These are phyloP conservation scores for Verticillium klebahnii DNA, from an alignment of 2,329 filamentous ascomycete species.

Conservation along the genomic window DNA sequence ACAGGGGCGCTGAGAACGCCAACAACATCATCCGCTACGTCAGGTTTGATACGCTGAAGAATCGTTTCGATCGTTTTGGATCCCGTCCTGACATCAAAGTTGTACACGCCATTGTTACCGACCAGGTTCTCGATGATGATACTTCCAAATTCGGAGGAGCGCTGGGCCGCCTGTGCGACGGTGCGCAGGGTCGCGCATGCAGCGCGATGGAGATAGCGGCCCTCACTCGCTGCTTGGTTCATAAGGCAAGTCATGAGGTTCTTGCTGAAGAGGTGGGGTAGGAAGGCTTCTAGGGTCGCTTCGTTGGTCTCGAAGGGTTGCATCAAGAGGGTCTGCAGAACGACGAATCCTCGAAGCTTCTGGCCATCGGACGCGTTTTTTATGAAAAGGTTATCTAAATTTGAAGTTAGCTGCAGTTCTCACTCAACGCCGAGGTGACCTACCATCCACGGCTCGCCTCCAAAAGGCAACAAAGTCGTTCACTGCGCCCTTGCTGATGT, in stretches of 20 bases:
- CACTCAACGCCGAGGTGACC: conserved; percentile 25
- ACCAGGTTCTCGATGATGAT: conserved; percentile 65
- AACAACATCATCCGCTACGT: conserved; percentile 51
- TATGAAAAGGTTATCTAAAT: conserved; percentile 74
- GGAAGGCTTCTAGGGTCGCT: background rate
- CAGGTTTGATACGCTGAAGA: conserved; percentile 53
- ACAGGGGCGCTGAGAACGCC: conserved; percentile 28
- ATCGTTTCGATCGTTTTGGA: conserved; percentile 79
- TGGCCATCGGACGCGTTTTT: conserved; percentile 78
- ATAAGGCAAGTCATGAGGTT: conserved; percentile 79
- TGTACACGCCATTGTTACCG: conserved; percentile 63
- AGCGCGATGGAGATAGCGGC: conserved; percentile 74
- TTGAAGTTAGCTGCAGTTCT: conserved; percentile 17
- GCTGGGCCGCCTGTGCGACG: conserved; percentile 60
- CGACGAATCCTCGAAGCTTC: conserved; percentile 86
- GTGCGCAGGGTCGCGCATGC: conserved; percentile 72
- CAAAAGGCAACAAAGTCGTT: conserved; percentile 72
- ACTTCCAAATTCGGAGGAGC: conserved; percentile 53
- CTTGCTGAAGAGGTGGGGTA: conserved; percentile 66
- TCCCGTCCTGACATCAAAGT: conserved; percentile 82
- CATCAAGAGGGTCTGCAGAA: conserved; percentile 73
- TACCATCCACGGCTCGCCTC: conserved; percentile 81
- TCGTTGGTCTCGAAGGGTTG: conserved; percentile 37
- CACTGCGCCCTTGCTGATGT: conserved; percentile 31
- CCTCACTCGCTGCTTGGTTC: conserved; percentile 74